Evolutionary conservation across 768 basidiomycete species (phyloP), one percentile per base, ranked within the genome.

Genomic region (Trichaptum fuscoviolaceum): DNA sequence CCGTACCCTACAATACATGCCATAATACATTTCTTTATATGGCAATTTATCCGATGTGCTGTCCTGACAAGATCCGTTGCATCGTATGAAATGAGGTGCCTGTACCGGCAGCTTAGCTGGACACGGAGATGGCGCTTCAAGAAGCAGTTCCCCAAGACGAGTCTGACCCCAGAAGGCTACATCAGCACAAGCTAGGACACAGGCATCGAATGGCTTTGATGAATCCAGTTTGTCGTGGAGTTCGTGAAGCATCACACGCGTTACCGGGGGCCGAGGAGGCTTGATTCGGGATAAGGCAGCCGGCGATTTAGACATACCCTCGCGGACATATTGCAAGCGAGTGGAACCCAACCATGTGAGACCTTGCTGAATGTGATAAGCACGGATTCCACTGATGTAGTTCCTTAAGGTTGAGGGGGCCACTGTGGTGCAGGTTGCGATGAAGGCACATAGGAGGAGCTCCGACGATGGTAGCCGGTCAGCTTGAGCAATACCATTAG

Each of bases 161-260:
- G 71, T 69, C 63, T 77, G 77, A 0, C 72, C 73, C 74, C 76
- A 78, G 67, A 77, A 77, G 24, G 76, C 72, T 2, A 65, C 61
- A 23, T 66, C 52, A 0, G 76, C 74, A 7, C 68, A 67, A 1
- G 71, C 71, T 8, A 68, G 67, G 18, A 77, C 68, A 7, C 71
- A 65, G n/a, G n/a, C n/a, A n/a, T n/a, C n/a, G n/a, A 18, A 67
- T 60, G 42, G 78, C 77, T 18, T 73, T 2, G 72, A 66, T 17
- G 67, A 24, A 36, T 73, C 63, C 1, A 77, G 71, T 18, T 65
- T 35, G 1, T 66, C 27, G 5, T 67, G 34, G 7, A 78, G 69
- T 3, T 64, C 26, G 0, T 25, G 1, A 0, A 76, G 66, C 73
- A 79, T 77, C 0, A 27, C 9, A 0, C 35, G 2, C 0, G 72